phyloP scores from a whole-genome alignment of 2,329 filamentous ascomycete genomes.

The Ophiocordyceps camponoti-floridani region DNA sequence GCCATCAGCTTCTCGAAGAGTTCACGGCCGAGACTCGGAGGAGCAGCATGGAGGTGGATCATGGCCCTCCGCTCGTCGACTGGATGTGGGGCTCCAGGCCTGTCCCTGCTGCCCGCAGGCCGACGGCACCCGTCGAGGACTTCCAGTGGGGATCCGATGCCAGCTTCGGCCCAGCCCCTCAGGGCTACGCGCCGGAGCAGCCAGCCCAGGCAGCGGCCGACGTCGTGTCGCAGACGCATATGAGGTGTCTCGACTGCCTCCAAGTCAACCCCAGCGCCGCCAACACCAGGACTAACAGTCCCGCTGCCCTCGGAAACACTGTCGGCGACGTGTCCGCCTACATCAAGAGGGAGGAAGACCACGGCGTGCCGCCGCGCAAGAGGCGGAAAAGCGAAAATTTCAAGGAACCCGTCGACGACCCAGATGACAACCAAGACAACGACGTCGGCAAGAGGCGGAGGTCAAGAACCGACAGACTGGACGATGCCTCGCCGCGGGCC shows the following conservation, averaged over 20 bases:
- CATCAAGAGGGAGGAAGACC: slow-evolving; percentile 16
- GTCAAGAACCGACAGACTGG: slow-evolving; percentile 22
- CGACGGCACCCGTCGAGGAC: slow-evolving; percentile 21
- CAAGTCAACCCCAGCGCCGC: slow-evolving; percentile 37
- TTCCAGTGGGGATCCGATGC: slow-evolving; percentile 52
- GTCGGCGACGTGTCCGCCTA: slow-evolving; percentile 6
- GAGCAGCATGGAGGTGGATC: slow-evolving; percentile 11
- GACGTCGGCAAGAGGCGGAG: slow-evolving; percentile 25
- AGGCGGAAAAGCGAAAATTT: slow-evolving; percentile 34
- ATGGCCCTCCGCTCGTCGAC: slow-evolving; percentile 20
- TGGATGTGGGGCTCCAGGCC: slow-evolving; percentile 21
- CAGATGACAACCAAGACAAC: slow-evolving; percentile 22
- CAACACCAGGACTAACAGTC: slow-evolving; percentile 42
- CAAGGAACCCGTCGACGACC: slow-evolving; percentile 22
- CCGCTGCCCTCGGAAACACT: slow-evolving; percentile 8
- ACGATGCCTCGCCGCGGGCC: slow-evolving; percentile 15
- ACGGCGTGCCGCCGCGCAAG: slow-evolving; percentile 27
- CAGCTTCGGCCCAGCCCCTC: slow-evolving; percentile 34
- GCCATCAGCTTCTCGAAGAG: slow-evolving; percentile 23
- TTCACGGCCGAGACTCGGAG: slow-evolving; percentile 21
- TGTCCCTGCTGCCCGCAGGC: slow-evolving; percentile 6
- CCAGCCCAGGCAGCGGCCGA: slow-evolving; percentile 39
- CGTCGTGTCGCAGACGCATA: slow-evolving; percentile 16
- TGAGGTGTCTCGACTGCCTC: slow-evolving; percentile 39
- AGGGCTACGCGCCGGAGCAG: slow-evolving; percentile 36